Evolutionary conservation across 2,329 filamentous ascomycete species (phyloP).

Genomic region (Fusarium tanahbumbuense): DNA sequence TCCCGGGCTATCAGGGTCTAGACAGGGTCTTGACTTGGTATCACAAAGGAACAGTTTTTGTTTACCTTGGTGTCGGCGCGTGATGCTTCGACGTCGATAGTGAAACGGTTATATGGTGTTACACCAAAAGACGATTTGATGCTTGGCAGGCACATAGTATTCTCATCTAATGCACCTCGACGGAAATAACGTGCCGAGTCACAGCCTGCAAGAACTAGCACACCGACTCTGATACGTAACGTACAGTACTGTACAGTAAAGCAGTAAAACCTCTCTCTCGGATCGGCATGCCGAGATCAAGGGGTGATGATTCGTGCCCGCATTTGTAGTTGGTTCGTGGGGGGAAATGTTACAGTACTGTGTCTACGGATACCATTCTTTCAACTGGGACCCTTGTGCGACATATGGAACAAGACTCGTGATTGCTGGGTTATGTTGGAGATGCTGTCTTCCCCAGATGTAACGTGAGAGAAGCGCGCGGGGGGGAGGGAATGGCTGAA

Average conservation of each 20-base stretch:
- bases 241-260: neutral
- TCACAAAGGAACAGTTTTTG: neutral
- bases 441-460: constrained; percentile 7
- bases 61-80: neutral
- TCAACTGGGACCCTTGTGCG: neutral
- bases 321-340: constrained; percentile 23
- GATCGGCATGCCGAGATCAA: constrained; percentile 33
- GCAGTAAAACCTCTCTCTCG: constrained; percentile 14
- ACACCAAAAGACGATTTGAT: neutral
- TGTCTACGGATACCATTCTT: neutral
- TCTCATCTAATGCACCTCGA: constrained; percentile 19
- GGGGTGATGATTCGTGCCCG: constrained; percentile 38
- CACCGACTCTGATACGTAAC: constrained; percentile 5
- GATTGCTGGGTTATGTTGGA: constrained; percentile 2
- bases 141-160: constrained; percentile 2
- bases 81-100: constrained; percentile 6
- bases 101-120: neutral
- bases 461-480: neutral
- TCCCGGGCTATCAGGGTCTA: neutral
- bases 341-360: neutral
- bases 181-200: constrained; percentile 38
- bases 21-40: neutral
- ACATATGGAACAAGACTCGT: neutral
- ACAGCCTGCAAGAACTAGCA: constrained; percentile 13
- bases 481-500: constrained; percentile 2